phyloP scores from a whole-genome alignment of 305 asterid species.

The Fraxinus sp. region DNA sequence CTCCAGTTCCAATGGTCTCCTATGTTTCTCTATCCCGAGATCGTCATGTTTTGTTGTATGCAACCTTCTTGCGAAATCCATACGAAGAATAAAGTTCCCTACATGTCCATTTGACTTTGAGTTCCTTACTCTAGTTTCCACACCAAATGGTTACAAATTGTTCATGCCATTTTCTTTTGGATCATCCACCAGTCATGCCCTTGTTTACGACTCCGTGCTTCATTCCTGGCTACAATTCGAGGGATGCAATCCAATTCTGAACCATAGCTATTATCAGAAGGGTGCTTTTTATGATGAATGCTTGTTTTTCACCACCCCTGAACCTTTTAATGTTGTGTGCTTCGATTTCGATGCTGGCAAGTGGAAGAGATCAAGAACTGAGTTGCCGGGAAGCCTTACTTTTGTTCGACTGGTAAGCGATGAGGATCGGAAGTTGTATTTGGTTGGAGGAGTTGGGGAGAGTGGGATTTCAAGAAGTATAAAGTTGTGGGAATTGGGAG shows the following conservation, averaged over 20 bases:
- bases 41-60: slow-evolving; percentile 41
- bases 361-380: slow-evolving; percentile 38
- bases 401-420: slow-evolving; percentile 53
- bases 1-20: slow-evolving; percentile 54
- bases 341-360: slow-evolving; percentile 41
- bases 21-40: slow-evolving; percentile 42
- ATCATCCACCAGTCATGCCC: slow-evolving; percentile 30
- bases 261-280: slow-evolving; percentile 39
- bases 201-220: slow-evolving; percentile 41
- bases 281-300: slow-evolving; percentile 38
- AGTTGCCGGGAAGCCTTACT: slow-evolving; percentile 38
- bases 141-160: slow-evolving; percentile 34
- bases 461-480: slow-evolving; percentile 65
- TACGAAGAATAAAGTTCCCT: slow-evolving; percentile 48
- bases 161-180: slow-evolving; percentile 42
- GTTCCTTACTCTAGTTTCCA: slow-evolving; percentile 41
- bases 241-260: slow-evolving; percentile 31
- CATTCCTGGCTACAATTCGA: slow-evolving; percentile 38
- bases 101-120: slow-evolving; percentile 39
- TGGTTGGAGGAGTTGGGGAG: slow-evolving; percentile 61
- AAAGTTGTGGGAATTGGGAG: slow-evolving; percentile 58
- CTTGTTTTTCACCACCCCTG: slow-evolving; percentile 49
- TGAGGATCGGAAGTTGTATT: slow-evolving; percentile 36
- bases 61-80: slow-evolving; percentile 43
- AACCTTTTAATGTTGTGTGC: slow-evolving; percentile 41